Evolutionary conservation across 1,284 basidiomycete genomes (phyloP), one percentile per base, ranked within the genome.

Genomic region (Tylopilus orsonianus): DNA sequence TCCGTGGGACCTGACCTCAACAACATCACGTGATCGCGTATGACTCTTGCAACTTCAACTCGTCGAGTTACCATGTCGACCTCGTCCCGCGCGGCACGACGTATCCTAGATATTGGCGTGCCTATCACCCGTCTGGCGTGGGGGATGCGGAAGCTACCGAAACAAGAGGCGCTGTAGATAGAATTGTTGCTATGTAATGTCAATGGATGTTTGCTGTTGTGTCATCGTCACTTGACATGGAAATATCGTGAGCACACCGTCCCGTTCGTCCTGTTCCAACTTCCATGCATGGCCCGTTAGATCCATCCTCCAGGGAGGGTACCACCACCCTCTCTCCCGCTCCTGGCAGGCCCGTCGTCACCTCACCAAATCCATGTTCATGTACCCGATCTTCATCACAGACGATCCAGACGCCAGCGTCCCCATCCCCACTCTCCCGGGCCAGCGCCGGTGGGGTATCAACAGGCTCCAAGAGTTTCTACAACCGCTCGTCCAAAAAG

Each of bases 361-460:
- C 48, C 79, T 95, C 59, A 87, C 85, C 29, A 95, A 94, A 69
- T 81, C 81, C 51, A 96, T 96, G 93, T 78, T 97, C 69, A 97
- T 97, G 89, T 97, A 97, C 70, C 94, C 94, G 9, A 93, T 97
- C 63, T 97, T 97, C 69, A 90, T 97, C 62, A 93, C 93, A 16
- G 94, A 97, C 68, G 90, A 96, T 54, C 85, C 91, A 1, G 79
- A 93, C 47, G 90, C 91, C 9, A 81, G 83, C 64, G 81, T 87
- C 51, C 78, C 80, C 49, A 93, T 97, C 54, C 62, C 78, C 1
- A 77, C 82, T 22, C 75, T 97, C 8, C 94, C 94, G 4, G 90
- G 87, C 3, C 94, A 97, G 66, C 82, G 88, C 52, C 74, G 93
- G 49, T 99, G 97, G 96, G 96, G 97, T 16, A 74, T 99, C 29